These are phyloP conservation scores for Aureobasidium namibiae DNA, from an alignment of 2,329 filamentous ascomycete genomes.

Conservation along the genomic window DNA sequence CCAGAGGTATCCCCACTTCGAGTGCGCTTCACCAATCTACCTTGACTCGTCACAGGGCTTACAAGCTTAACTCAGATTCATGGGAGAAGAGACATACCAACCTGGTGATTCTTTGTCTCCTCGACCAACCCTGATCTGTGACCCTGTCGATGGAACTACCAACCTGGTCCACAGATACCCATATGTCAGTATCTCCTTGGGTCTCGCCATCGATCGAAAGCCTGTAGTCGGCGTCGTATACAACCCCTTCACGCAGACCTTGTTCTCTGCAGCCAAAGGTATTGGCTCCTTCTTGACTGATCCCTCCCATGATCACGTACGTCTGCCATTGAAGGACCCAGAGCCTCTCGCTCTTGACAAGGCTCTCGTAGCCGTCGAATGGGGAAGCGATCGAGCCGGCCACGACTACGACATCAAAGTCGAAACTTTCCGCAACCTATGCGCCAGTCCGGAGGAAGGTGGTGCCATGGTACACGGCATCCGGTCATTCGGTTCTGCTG, in stretches of 20 bases:
- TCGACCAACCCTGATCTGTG: conserved; percentile 69
- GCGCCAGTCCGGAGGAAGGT: conserved; percentile 48
- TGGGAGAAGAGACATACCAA: conserved; percentile 70
- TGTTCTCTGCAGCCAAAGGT: conserved; percentile 63
- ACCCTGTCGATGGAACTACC: conserved; percentile 75
- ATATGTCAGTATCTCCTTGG: conserved; percentile 67
- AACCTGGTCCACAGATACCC: conserved; percentile 75
- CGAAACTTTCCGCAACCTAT: conserved; percentile 51
- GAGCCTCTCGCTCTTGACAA: conserved; percentile 53
- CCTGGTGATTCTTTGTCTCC: conserved; percentile 55
- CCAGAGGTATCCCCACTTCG: conserved; percentile 45
- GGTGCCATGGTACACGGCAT: conserved; percentile 71
- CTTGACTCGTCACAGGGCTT: not conserved
- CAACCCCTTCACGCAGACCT: conserved; percentile 63
- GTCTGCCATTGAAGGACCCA: conserved; percentile 39
- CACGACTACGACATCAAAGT: conserved; percentile 63
- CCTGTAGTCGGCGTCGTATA: conserved; percentile 69
- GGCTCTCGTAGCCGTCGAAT: conserved; percentile 63
- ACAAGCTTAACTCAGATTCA: conserved; percentile 40
- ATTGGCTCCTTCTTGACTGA: conserved; percentile 50
- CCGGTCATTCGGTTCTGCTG: conserved; percentile 63
- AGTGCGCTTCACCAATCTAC: conserved; percentile 27
- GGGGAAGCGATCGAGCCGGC: conserved; percentile 59
- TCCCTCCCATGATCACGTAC: conserved; percentile 23
- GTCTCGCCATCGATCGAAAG: conserved; percentile 53